Base-by-base conservation (phyloP, 805 yeast genomes). In the Cyberlindnera amylophila region DNA sequence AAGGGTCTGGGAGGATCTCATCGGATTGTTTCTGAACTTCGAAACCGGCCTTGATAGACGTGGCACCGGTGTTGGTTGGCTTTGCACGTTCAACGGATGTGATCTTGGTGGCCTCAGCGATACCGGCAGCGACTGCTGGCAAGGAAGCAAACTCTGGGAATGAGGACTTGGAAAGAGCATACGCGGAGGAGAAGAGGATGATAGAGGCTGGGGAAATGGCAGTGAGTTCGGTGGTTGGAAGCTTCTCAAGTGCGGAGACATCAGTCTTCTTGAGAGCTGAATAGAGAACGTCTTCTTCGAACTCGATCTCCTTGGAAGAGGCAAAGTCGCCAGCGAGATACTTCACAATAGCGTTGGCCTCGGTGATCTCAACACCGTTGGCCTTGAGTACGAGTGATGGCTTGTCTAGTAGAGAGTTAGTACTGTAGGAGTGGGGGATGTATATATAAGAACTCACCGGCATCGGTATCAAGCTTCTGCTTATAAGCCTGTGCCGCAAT, bases 331-430 rank as follows among this genome's bases (percentile, higher is more conserved):
- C 61, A 30, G 77, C 67, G 47, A 81, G 64, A 54, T 78, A 84
- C 59, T 80, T 79, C 47, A 83, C 81, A 39, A 83, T 79, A 16
- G 93, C 80, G 57, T 83, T 81, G 16, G 86, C 70, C 60, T 83
- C 87, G 44, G 70, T 63, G 47, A 84, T 68, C 51, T 72, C 75
- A 26, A 64, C 58, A n/a, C 53, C 55, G 19, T 52, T 46, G 4
- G 37, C n/a, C 38, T 47, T 54, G 24, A 52, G 38, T 0, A 51
- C 23, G 13, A 57, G 42, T 6, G 58, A 54, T 24, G 56, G 55
- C 34, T 48, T 48, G 34, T 55, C 60, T 47, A 36, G 33, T 21
- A 19, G 28, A 21, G 17, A 29, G 45, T 33, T n/a, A 26, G 11
- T n/a, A 30, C 4, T 30, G 16, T n/a, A 10, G 21, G 33, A 18